Base-by-base conservation (phyloP, 495 filamentous ascomycete species). In the Lasiosphaeriaceae sp. region DNA sequence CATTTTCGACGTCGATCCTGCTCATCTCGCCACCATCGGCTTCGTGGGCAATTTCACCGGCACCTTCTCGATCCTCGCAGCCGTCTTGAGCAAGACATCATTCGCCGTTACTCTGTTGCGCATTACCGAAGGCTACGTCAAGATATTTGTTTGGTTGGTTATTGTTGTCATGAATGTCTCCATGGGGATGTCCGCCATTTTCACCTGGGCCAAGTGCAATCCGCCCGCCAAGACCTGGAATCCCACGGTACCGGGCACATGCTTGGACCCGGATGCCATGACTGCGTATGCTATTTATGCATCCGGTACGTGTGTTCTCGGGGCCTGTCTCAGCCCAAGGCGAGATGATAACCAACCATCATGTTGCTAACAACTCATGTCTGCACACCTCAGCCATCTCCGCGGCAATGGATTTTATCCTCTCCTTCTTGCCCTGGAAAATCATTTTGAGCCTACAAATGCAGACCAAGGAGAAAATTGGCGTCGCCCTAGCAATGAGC, bases 401-500 rank as follows among this genome's bases (percentile, higher is more conserved):
- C 3, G 66, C 58, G 1, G 49, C 4, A 56, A 59, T 57, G 66
- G 71, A 73, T 45, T 60, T 72, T 24, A 34, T 60, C 3, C 61
- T 73, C 9, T 63, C 68, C n/a, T 23, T 65, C 16, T 53, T 72
- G 11, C 67, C 67, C 0, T 73, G 69, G 69, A 55, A 34, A 26
- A 49, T 69, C 9, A 49, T 72, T 4, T 60, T 47, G 54, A 61
- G 57, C 17, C 57, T 70, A 7, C 54, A 67, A 26, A 67, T 72
- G 66, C 56, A 55, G 50, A 62, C 16, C 14, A 54, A 55, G 20
- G 71, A 72, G 58, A 71, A 65, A 47, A 49, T 71, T 45, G 71
- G 69, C 5, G 60, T 65, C 16, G 61, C 56, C n/a, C 22, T 72
- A 3, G 67, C 67, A 6, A 72, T 73, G 71, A 71, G 67, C 49